Evolutionary conservation across 768 basidiomycete species (phyloP), one percentile per base, ranked within the genome.

Genomic region (Lactarius tabidus): DNA sequence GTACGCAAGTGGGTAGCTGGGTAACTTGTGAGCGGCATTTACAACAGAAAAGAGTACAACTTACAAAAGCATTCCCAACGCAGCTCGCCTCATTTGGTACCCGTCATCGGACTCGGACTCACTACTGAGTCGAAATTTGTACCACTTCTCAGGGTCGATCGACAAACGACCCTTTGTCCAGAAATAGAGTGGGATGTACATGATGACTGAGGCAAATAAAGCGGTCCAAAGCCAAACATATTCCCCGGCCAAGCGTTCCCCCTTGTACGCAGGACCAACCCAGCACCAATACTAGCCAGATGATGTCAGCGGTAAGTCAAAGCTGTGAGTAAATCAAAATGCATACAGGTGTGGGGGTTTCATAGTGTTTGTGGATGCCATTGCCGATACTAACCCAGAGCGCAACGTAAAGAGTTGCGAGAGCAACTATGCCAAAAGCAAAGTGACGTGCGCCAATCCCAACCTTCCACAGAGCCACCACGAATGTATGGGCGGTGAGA

Each of bases 181-280:
- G 63, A 79, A 71, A 69, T 74, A 79, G 18, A 80, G 73, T 0
- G 75, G 73, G 59, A 76, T 67, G 63, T 80, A 81, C 1, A 74
- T 62, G 3, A 76, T 20, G 7, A 33, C 33, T 33, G 79, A 79
- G 51, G 76, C 63, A 35, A 70, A 67, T 8, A 80, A 71, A 6
- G 79, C 74, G 39, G 78, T 52, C 81, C 81, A 81, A 45, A 81
- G 72, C 81, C 81, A 81, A 20, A 79, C 31, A 60, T 81, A 81
- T 69, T 80, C 80, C 1, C 78, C 79, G 54, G 65, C 75, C 18
- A 80, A 72, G n/a, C 76, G 73, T 64, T 76, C 73, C 2, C 65
- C 65, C 1, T 70, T 31, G 68, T 72, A 77, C 12, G 71, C 43
- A 6, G 71, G 52, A 39, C 75, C 33, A 33, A 33, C 8, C 33